These are phyloP conservation scores for Niebla homalea DNA, from an alignment of 495 filamentous ascomycete species.

Conservation along the genomic window DNA sequence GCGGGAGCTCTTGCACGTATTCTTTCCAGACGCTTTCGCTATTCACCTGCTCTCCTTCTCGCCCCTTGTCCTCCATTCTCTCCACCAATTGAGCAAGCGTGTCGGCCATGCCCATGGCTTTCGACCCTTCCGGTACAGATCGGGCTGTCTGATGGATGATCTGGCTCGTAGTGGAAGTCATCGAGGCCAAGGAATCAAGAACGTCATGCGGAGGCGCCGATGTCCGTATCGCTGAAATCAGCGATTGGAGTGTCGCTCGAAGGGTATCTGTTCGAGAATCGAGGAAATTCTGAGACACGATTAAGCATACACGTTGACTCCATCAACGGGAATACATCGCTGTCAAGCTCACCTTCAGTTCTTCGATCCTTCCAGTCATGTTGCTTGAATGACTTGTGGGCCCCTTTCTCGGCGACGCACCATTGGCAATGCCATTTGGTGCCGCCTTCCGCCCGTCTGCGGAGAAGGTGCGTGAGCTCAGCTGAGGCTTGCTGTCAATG, in stretches of 20 bases:
- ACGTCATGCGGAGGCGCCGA: conserved; percentile 54
- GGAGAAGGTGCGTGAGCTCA: background rate
- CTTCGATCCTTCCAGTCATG: conserved; percentile 2
- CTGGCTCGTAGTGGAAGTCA: conserved; percentile 30
- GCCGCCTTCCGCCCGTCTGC: conserved; percentile 8
- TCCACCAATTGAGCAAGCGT: conserved; percentile 46
- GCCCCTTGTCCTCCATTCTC: conserved; percentile 53
- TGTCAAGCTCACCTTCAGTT: conserved; percentile 5
- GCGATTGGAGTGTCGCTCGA: conserved; percentile 67
- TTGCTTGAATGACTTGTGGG: background rate
- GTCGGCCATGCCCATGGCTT: conserved; percentile 49
- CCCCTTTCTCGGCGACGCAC: conserved; percentile 10
- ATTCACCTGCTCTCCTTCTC: conserved; percentile 44
- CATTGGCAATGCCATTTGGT: conserved; percentile 23
- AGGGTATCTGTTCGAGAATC: conserved; percentile 73
- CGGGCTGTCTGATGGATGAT: conserved; percentile 11
- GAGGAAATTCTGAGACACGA: conserved; percentile 49
- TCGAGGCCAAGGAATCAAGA: conserved; percentile 54
- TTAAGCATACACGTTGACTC: background rate
- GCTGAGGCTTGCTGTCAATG: conserved; percentile 33
- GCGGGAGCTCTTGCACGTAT: conserved; percentile 59
- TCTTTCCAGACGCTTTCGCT: conserved; percentile 42
- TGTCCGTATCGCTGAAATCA: conserved; percentile 66
- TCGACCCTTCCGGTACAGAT: conserved; percentile 20
- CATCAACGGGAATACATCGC: background rate